These are phyloP conservation scores for Aureobasidium melanogenum DNA, from an alignment of 2,329 filamentous ascomycete species.

Conservation along the genomic window DNA sequence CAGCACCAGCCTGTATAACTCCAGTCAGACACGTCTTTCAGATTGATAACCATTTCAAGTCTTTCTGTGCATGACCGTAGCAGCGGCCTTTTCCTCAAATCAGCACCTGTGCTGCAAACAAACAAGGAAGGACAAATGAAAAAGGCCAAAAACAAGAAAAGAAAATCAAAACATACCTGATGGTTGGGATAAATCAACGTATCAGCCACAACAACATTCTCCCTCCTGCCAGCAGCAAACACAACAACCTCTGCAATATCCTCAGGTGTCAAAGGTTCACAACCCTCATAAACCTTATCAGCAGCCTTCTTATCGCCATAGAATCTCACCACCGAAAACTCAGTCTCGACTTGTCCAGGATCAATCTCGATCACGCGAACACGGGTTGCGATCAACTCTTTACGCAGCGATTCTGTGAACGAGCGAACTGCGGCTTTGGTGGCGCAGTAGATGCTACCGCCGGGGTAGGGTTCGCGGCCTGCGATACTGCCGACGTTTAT, in stretches of 20 bases:
- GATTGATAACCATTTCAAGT: slow-evolving; percentile 2
- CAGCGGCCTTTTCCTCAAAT: slow-evolving; percentile 28
- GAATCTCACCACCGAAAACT: slow-evolving; percentile 84
- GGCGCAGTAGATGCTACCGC: slow-evolving; percentile 86
- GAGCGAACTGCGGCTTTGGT: slow-evolving; percentile 81
- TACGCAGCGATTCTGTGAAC: slow-evolving; percentile 75
- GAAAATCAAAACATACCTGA: slow-evolving; percentile 53
- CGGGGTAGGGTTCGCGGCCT: slow-evolving; percentile 76
- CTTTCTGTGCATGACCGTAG: slow-evolving; percentile 39
- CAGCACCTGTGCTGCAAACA: slow-evolving; percentile 7
- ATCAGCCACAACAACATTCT: slow-evolving; percentile 88
- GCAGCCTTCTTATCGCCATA: slow-evolving; percentile 84
- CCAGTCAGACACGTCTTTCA: not conserved
- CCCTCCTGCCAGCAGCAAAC: slow-evolving; percentile 70
- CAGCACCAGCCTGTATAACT: slow-evolving; percentile 23
- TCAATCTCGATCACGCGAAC: slow-evolving; percentile 84
- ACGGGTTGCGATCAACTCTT: slow-evolving; percentile 70
- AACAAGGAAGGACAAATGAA: not conserved
- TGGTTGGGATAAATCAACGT: slow-evolving; percentile 81
- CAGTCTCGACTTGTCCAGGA: slow-evolving; percentile 87
- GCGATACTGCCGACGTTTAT: slow-evolving; percentile 93
- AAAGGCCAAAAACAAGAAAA: not conserved
- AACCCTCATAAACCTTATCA: slow-evolving; percentile 79
- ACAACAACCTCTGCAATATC: slow-evolving; percentile 89
- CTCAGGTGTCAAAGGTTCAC: slow-evolving; percentile 75